Percentiles rank a stretch among this genome's conserved stretches.
phyloP scores from a whole-genome alignment of 2,329 filamentous ascomycete species.

The Fusarium tanahbumbuense region DNA sequence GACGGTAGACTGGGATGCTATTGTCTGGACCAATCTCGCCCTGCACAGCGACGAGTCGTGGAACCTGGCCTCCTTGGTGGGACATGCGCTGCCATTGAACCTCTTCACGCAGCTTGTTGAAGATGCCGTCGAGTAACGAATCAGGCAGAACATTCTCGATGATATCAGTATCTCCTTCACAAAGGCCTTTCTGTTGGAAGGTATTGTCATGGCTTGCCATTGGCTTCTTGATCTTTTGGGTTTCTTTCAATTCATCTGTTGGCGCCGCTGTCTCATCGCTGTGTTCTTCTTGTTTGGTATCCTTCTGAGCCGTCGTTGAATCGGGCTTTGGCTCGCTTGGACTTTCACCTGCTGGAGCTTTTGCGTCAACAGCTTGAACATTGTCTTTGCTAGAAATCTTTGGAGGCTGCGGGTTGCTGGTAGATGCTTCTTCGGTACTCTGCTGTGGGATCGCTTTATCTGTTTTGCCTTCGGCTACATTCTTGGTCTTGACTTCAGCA shows the following conservation, averaged over 20 bases:
- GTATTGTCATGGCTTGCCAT: slow-evolving; percentile 10
- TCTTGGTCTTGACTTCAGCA: slow-evolving; percentile 21
- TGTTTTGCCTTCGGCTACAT: slow-evolving; percentile 4
- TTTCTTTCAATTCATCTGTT: slow-evolving; percentile 5
- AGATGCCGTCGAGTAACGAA: slow-evolving; percentile 68
- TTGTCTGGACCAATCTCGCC: slow-evolving; percentile 76
- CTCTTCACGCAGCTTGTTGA: slow-evolving; percentile 77
- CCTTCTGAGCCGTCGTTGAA: neutral
- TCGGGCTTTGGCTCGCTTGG: neutral
- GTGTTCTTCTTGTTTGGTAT: neutral
- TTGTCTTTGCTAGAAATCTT: neutral
- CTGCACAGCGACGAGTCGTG: slow-evolving; percentile 90
- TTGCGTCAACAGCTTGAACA: slow-evolving; percentile 1
- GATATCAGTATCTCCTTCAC: slow-evolving; percentile 84
- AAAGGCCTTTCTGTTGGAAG: slow-evolving; percentile 66
- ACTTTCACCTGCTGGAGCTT: neutral
- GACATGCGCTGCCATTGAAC: slow-evolving; percentile 92
- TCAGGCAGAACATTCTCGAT: slow-evolving; percentile 75
- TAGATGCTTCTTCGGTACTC: slow-evolving; percentile 4
- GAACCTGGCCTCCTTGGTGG: slow-evolving; percentile 91
- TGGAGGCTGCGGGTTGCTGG: neutral
- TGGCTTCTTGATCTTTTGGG: slow-evolving; percentile 8
- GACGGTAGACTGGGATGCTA: slow-evolving; percentile 89
- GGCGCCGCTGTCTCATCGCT: slow-evolving; percentile 2
- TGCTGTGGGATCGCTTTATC: slow-evolving; percentile 1